Evolutionary conservation across 192 early-diverging fungal genomes (phyloP).

Genomic region (Rhizophagus clarus): DNA sequence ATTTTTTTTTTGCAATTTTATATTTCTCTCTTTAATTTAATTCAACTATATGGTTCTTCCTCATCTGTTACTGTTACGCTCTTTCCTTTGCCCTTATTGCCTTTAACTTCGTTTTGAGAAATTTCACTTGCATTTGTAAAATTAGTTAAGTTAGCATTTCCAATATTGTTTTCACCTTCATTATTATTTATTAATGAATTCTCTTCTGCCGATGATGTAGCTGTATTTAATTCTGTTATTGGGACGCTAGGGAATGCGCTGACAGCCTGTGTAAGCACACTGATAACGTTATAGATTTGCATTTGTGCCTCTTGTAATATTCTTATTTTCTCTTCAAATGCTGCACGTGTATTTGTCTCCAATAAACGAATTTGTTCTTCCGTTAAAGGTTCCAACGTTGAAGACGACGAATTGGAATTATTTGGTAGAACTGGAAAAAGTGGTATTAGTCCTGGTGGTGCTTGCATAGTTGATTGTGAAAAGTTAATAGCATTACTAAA

Average conservation of each 20-base stretch:
- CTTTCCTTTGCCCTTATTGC: slow-evolving; percentile 1
- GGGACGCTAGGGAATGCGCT: slow-evolving; percentile 39
- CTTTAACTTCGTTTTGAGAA: neutral
- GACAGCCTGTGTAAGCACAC: slow-evolving; percentile 43
- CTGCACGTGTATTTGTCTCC: slow-evolving; percentile 58
- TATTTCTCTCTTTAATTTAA: neutral
- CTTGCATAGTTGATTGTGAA: slow-evolving; percentile 25
- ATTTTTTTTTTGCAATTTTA: neutral
- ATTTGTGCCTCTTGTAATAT: slow-evolving; percentile 62
- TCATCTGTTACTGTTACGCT: slow-evolving; percentile 1
- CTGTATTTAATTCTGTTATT: neutral
- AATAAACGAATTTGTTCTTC: slow-evolving; percentile 62
- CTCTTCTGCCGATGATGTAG: neutral
- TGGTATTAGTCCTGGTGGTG: slow-evolving; percentile 42
- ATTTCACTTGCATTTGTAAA: neutral
- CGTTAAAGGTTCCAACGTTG: slow-evolving; percentile 47
- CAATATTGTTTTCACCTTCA: neutral
- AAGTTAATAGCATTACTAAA: neutral
- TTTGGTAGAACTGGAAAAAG: slow-evolving; percentile 38
- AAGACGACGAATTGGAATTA: slow-evolving; percentile 24
- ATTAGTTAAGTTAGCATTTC: neutral
- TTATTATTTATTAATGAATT: neutral
- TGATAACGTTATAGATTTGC: slow-evolving; percentile 58
- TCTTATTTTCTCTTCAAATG: slow-evolving; percentile 65
- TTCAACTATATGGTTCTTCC: neutral